Base-by-base conservation (phyloP, 2,329 filamentous ascomycete genomes). In the Arachnomyces sp. region DNA sequence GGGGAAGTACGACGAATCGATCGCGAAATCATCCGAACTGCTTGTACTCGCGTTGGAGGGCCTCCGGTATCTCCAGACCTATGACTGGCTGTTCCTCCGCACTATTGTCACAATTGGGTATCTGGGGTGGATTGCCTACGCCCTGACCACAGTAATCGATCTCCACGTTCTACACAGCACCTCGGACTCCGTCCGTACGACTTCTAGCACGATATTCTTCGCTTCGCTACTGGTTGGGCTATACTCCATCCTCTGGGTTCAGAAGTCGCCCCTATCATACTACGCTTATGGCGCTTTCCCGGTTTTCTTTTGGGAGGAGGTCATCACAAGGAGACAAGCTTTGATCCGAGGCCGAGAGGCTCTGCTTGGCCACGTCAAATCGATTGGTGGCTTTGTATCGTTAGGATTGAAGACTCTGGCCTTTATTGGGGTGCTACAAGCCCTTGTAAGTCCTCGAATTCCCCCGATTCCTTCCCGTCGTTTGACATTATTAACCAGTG, bases 81-180 rank as follows among this genome's bases (percentile, higher is more conserved):
- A 98, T 55, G 92, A 98, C 66, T 98, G 92, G 92, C 72, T 98
- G 2, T 98, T 98, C 64, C 68, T 98, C 28, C 76, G 92, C 44
- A 83, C 86, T 2, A 72, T 98, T 36, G 83, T 98, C 44, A 95
- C 92, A 2, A 59, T 84, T 9, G 92, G 92, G 13, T 98, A 96
- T 55, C 67, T 96, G 6, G 92, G 92, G 14, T 98, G 90, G 90
- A 93, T 96, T 56, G 82, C 84, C 1, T 98, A 89, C 61, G 87
- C 89, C 2, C 69, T 94, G 37, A 92, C 87, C 1, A 93, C 83
- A 0, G 88, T 96, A 35, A 73, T 96, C 46, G 84, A 94, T 57
- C 68, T 89, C 38, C 87, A 94, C 61, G 86, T 98, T 37, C 68
- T 96, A 17, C 80, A 87, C 49, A 80, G 80, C 28, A 73, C 73